Base-by-base conservation (phyloP, 1,139 yeast genomes). In the Suhomyces ambrosiae region DNA sequence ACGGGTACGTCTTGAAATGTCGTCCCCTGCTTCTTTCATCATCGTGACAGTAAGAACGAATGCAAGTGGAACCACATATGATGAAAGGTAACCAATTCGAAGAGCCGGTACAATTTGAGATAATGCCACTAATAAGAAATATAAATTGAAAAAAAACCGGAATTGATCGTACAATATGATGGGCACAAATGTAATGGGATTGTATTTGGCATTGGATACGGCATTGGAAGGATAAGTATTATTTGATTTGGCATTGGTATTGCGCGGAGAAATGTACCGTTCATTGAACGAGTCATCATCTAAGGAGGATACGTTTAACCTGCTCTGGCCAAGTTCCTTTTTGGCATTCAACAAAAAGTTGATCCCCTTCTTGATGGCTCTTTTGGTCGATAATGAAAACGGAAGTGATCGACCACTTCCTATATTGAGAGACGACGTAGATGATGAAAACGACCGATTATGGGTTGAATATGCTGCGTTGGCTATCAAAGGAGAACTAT, bases 1-100 rank as follows among this genome's bases (percentile, higher is more conserved):
- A 47, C 99, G 76, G 47, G 92, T 76, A 37, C 98, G 76, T 55
- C 99, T 79, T 38, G 85, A 85, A 12, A 92, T 76, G 60, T 94
- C 99, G 63, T 94, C 98, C 50, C 88, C 74, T 0, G 97, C 97
- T 58, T 94, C 99, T 60, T 92, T 92, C 52, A 84, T 70, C 96
- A 94, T 89, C 0, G 98, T 94, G 5, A 94, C 95, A 0, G 86
- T 71, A 31, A 94, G 68, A 12, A 94, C 98, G 68, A 94, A 94
- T 1, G 86, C 96, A 39, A 94, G 71, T 0, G 99, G 99, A 5
- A 90, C 96, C 25, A 94, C 74, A 58, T 94, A 94, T 3, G 97
- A 86, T 1, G 96, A 86, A 30, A 94, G 69, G 56, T 90, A 94
- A 7, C 99, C 99, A 25, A 94, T 92, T 48, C 97, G 72, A 41